Percentiles rank a stretch among this genome's conserved stretches.
phyloP scores from a whole-genome alignment of 208 protist genomes.

The Phytomonas sp. region DNA sequence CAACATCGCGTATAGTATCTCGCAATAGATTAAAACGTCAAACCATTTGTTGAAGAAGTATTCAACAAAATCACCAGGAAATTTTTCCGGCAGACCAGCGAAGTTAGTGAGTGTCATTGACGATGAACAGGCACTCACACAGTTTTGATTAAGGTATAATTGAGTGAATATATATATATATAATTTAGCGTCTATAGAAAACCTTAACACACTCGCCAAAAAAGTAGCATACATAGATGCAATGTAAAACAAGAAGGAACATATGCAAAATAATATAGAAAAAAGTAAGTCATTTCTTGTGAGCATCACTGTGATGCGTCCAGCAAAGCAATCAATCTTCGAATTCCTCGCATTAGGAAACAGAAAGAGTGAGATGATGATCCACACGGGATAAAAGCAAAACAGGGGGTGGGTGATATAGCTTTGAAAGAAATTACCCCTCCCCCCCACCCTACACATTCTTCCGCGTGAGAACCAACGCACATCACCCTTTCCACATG shows the following conservation, averaged over 20 bases:
- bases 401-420: too few relatives aligned
- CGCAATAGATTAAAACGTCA: conserved; percentile 33
- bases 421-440: too few relatives aligned
- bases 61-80: conserved; percentile 26
- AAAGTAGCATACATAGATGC: not conserved
- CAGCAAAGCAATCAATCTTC: too few relatives aligned
- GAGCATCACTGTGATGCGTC: too few relatives aligned
- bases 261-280: not conserved
- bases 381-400: too few relatives aligned
- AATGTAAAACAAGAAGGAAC: not conserved
- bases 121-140: conserved; percentile 8
- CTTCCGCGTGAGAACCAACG: not conserved
- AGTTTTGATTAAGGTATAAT: not conserved
- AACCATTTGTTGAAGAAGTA: conserved; percentile 38
- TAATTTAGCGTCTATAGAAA: not conserved
- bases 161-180: not conserved
- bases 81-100: conserved; percentile 24
- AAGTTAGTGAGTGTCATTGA: conserved; percentile 26
- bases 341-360: too few relatives aligned
- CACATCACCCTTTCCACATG: not conserved
- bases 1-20: conserved; percentile 46
- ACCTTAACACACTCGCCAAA: conserved; percentile 1
- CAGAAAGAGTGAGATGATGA: too few relatives aligned
- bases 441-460: too few relatives aligned
- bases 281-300: too few relatives aligned